Evolutionary conservation across 2,329 filamentous ascomycete genomes (phyloP).

Genomic region (Pseudofabraea citricarpa): DNA sequence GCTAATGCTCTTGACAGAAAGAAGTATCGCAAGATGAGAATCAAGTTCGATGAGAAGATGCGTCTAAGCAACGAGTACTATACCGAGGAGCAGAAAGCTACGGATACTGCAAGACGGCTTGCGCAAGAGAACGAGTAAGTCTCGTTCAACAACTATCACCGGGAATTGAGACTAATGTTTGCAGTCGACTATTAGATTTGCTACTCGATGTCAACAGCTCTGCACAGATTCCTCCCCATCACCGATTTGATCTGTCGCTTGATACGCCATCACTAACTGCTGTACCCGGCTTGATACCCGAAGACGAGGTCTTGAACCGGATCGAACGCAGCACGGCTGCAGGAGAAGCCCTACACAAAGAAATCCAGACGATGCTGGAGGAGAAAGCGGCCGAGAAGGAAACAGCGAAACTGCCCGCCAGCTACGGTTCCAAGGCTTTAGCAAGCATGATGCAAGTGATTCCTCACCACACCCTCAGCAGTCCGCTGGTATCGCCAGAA

Average conservation of each 20-base stretch:
- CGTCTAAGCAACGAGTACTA: constrained; percentile 78
- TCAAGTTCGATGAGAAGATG: constrained; percentile 73
- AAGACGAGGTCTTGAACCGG: constrained; percentile 18
- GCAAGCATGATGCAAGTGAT: constrained; percentile 18
- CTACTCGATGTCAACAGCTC: constrained; percentile 86
- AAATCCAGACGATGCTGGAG: constrained; percentile 20
- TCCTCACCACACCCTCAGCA: constrained; percentile 18
- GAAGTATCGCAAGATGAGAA: constrained; percentile 91
- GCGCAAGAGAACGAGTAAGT: constrained; percentile 89
- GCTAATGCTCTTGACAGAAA: constrained; percentile 64
- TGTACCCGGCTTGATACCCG: constrained; percentile 19
- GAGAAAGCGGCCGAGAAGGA: constrained; percentile 13
- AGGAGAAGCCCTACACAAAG: constrained; percentile 21
- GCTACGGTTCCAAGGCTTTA: constrained; percentile 22
- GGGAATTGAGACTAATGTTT: too few species aligned
- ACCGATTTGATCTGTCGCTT: constrained; percentile 65
- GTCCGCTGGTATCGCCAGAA: constrained; percentile 23
- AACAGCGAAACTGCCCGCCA: constrained; percentile 5
- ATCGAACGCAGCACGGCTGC: constrained; percentile 18
- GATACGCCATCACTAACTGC: constrained; percentile 15
- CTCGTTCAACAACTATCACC: constrained; percentile 1
- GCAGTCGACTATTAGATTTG: constrained; percentile 83
- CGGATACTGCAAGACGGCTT: constrained; percentile 75
- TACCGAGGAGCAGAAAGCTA: constrained; percentile 74
- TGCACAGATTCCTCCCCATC: constrained; percentile 67